A percentile compares a stretch with the other conserved stretches of the same genome.
These are phyloP conservation scores for Talaromyces sp. DNA, from an alignment of 2,329 filamentous ascomycete species.

Conservation along the genomic window DNA sequence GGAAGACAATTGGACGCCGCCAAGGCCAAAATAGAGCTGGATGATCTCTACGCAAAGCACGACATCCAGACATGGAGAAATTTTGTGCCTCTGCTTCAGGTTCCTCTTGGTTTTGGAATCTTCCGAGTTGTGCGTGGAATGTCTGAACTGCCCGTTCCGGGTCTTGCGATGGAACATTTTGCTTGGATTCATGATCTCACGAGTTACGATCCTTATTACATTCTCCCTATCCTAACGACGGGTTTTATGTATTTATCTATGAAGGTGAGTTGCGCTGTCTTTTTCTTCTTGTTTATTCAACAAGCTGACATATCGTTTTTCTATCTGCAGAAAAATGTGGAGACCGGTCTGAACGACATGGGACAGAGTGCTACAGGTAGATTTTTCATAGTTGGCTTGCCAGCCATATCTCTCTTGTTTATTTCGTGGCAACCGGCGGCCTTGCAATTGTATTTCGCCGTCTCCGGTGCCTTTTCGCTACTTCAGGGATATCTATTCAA, in stretches of 20 bases:
- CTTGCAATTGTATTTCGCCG: conserved; percentile 64
- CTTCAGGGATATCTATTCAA: conserved; percentile 50
- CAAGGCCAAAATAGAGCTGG: conserved; percentile 50
- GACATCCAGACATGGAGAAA: conserved; percentile 56
- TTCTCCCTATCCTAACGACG: conserved; percentile 67
- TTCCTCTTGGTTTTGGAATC: conserved; percentile 74
- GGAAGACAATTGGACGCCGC: conserved; percentile 52
- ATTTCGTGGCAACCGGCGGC: conserved; percentile 57
- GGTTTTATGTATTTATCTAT: conserved; percentile 58
- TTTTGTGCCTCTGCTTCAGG: conserved; percentile 61
- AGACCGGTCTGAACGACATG: conserved; percentile 28
- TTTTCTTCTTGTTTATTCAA: background rate
- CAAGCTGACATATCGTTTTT: conserved; percentile 3
- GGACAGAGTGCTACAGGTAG: conserved; percentile 31
- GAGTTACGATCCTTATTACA: conserved; percentile 70
- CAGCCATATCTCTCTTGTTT: conserved; percentile 53
- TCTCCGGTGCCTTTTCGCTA: conserved; percentile 38
- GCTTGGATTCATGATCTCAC: conserved; percentile 81
- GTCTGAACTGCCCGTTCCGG: conserved; percentile 75
- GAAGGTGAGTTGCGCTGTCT: conserved; percentile 49
- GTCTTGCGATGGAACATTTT: conserved; percentile 66
- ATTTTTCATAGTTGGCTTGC: conserved; percentile 48
- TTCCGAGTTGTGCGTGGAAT: conserved; percentile 77
- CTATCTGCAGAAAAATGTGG: conserved; percentile 37
- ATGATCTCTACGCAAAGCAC: conserved; percentile 51